Conservation (phyloP, 1,284 basidiomycete species). For the Marasmius oreades region DNA sequence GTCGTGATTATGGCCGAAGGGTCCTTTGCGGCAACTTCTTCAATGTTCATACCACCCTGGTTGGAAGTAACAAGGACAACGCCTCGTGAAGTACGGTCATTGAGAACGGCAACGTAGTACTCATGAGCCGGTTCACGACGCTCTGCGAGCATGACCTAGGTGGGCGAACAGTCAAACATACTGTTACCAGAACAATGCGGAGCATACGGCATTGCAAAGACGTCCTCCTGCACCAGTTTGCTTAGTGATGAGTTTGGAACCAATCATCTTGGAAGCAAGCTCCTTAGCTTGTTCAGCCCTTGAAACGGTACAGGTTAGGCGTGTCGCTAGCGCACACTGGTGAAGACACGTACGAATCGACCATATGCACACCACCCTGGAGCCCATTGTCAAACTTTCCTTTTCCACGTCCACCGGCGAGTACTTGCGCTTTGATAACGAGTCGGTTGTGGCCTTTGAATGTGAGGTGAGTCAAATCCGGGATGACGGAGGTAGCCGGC, state of each 20-base stretch:
- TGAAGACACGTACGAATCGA: slow-evolving; percentile 53
- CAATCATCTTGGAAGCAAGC: slow-evolving; percentile 91
- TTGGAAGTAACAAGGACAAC: slow-evolving; percentile 93
- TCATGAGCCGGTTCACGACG: slow-evolving; percentile 92
- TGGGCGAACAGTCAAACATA: neutral
- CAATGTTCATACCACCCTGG: slow-evolving; percentile 98
- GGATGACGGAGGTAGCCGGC: neutral
- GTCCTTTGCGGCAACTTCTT: slow-evolving; percentile 98
- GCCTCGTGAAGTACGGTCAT: slow-evolving; percentile 88
- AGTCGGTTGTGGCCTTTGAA: slow-evolving; percentile 62
- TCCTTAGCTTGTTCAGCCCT: slow-evolving; percentile 91
- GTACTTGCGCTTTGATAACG: slow-evolving; percentile 98
- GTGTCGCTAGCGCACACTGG: slow-evolving; percentile 4
- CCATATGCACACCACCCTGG: slow-evolving; percentile 96
- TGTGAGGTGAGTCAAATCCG: neutral
- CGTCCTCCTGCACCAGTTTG: slow-evolving; percentile 94
- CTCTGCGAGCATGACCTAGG: slow-evolving; percentile 95
- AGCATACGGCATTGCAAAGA: slow-evolving; percentile 84
- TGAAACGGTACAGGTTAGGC: slow-evolving; percentile 10
- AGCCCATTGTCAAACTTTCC: slow-evolving; percentile 96
- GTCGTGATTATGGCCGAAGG: slow-evolving; percentile 96
- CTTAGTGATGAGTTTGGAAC: slow-evolving; percentile 96
- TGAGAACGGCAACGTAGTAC: slow-evolving; percentile 97
- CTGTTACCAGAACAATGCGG: neutral
- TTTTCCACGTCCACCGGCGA: slow-evolving; percentile 98